A percentile compares a stretch with the other conserved stretches of the same genome.
Evolutionary conservation across 306 rosid genomes (phyloP).

Genomic region (apple (Malus domestica)): ASM211411v1 NC_041790.1:8572501-8573000

Average conservation of each 20-base stretch:
- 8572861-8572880: neutral
- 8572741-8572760: neutral
- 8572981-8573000: conserved; percentile 9
- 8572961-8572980: conserved; percentile 10
- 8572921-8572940: neutral
- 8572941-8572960: neutral
- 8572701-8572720: neutral
- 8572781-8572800: neutral
- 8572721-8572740: neutral
- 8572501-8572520: neutral
- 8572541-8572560: too few species aligned
- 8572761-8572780: neutral
- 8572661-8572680: neutral
- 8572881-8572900: neutral
- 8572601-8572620: neutral
- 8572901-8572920: neutral
- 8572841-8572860: neutral
- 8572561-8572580: neutral
- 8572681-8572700: neutral
- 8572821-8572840: neutral
- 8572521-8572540: neutral
- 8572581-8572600: neutral
- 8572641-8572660: neutral
- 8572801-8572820: neutral
- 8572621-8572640: neutral